These are phyloP conservation scores for Tagetes erecta DNA, from an alignment of 129 eudicot genomes.

Conservation along the genomic window DNA sequence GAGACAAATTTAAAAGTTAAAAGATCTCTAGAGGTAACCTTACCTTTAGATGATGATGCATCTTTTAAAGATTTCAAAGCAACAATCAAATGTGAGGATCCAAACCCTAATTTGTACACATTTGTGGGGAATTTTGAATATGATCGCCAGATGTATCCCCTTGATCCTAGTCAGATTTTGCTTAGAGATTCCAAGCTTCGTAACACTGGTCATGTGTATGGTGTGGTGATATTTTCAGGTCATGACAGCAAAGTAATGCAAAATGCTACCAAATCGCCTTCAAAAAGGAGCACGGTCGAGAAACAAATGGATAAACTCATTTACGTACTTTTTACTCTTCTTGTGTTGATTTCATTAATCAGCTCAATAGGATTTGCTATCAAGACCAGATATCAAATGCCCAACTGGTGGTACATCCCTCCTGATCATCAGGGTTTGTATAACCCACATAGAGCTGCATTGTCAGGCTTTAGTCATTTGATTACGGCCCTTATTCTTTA, in stretches of 20 bases:
- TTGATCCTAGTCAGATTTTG: constrained; percentile 47
- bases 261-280: constrained; percentile 51
- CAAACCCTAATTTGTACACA: constrained; percentile 50
- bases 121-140: constrained; percentile 49
- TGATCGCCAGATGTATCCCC: constrained; percentile 32
- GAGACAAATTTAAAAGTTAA: constrained; percentile 54
- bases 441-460: constrained; percentile 27
- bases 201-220: constrained; percentile 43
- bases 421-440: constrained; percentile 25
- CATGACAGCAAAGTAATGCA: constrained; percentile 59
- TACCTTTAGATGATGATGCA: constrained; percentile 40
- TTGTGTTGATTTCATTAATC: constrained; percentile 39
- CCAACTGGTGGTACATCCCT: constrained; percentile 52
- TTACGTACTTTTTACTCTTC: constrained; percentile 45
- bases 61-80: constrained; percentile 42
- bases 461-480: constrained; percentile 39
- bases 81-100: constrained; percentile 49
- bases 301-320: constrained; percentile 50
- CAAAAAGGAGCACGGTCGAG: constrained; percentile 53
- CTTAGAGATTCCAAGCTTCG: constrained; percentile 54
- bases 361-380: constrained; percentile 52
- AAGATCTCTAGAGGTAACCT: constrained; percentile 46
- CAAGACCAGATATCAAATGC: constrained; percentile 40
- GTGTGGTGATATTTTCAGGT: constrained; percentile 50
- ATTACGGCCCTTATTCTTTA: constrained; percentile 53